Conservation (phyloP, 164 flowering plant species). For the Macadamia integrifolia region DNA sequence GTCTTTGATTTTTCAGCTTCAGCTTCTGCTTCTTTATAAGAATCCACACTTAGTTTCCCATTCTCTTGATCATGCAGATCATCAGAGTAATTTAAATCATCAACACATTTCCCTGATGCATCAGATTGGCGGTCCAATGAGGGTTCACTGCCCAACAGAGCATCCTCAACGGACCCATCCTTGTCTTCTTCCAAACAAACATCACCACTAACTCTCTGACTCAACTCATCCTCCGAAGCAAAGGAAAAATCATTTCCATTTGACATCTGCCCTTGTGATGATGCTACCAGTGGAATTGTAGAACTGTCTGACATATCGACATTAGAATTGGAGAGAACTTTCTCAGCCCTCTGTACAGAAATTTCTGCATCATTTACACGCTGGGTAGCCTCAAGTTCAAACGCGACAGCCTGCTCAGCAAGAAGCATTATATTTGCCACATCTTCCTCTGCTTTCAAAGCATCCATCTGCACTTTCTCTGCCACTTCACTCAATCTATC, state of each 20-base stretch:
- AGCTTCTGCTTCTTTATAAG: conserved; percentile 47
- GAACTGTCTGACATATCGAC: conserved; percentile 32
- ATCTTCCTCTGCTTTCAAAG: conserved; percentile 88
- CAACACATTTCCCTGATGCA: conserved; percentile 25
- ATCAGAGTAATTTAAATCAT: conserved; percentile 28
- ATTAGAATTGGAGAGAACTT: conserved; percentile 29
- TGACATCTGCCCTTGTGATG: conserved; percentile 10
- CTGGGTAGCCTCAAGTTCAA: conserved; percentile 82
- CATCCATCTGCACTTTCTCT: conserved; percentile 57
- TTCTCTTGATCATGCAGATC: conserved; percentile 52
- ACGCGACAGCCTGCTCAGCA: conserved; percentile 97
- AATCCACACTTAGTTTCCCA: conserved; percentile 38
- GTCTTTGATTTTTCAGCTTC: conserved; percentile 64
- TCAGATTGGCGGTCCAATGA: conserved; percentile 31
- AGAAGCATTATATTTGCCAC: conserved; percentile 89
- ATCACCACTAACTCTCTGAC: conserved; percentile 24
- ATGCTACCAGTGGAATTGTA: too few relatives aligned
- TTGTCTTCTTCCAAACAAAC: conserved; percentile 15
- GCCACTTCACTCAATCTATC: conserved; percentile 67
- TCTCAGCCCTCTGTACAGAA: conserved; percentile 74
- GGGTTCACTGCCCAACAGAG: conserved; percentile 18
- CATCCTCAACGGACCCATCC: conserved; percentile 27
- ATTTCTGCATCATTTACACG: conserved; percentile 91
- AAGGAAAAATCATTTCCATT: conserved; percentile 25
- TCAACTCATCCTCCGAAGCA: conserved; percentile 31